Evolutionary conservation across 192 early-diverging fungal species (phyloP).

Genomic region (Umbelopsis vinacea): DNA sequence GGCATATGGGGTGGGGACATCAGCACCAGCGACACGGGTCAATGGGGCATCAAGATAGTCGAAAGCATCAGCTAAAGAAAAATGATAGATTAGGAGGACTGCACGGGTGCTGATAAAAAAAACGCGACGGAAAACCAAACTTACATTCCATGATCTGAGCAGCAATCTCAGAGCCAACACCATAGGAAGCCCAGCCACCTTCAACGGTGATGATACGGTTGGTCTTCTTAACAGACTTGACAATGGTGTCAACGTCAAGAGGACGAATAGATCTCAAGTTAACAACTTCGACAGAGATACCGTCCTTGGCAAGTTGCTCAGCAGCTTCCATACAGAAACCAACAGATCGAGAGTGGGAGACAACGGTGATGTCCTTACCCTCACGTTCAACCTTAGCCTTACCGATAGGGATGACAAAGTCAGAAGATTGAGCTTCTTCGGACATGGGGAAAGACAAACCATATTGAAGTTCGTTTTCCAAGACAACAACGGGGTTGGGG

Average conservation of each 20-base stretch:
- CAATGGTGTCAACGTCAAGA: constrained; percentile 88
- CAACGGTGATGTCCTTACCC: constrained; percentile 90
- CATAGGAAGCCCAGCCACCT: constrained; percentile 93
- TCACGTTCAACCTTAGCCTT: constrained; percentile 92
- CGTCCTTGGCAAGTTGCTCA: constrained; percentile 79
- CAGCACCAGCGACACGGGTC: constrained; percentile 92
- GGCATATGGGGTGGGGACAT: constrained; percentile 97
- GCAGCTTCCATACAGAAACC: constrained; percentile 89
- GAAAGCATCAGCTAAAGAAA: constrained; percentile 73
- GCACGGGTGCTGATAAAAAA: no score
- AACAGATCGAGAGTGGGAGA: constrained; percentile 91
- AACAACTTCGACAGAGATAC: constrained; percentile 86
- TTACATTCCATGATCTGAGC: constrained; percentile 91
- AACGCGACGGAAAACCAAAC: neutral
- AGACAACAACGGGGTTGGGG: constrained; percentile 94
- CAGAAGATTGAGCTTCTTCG: constrained; percentile 65
- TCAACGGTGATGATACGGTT: constrained; percentile 96
- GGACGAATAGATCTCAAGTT: constrained; percentile 98
- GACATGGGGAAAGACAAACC: constrained; percentile 86
- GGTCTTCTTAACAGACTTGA: constrained; percentile 96
- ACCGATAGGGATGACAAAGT: constrained; percentile 69
- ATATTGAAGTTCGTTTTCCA: constrained; percentile 99
- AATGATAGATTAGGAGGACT: neutral
- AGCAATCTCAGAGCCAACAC: constrained; percentile 93
- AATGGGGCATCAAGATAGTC: constrained; percentile 96